phyloP scores from a whole-genome alignment of 2,329 filamentous ascomycete species.

The Pyricularia pennisetigena region DNA sequence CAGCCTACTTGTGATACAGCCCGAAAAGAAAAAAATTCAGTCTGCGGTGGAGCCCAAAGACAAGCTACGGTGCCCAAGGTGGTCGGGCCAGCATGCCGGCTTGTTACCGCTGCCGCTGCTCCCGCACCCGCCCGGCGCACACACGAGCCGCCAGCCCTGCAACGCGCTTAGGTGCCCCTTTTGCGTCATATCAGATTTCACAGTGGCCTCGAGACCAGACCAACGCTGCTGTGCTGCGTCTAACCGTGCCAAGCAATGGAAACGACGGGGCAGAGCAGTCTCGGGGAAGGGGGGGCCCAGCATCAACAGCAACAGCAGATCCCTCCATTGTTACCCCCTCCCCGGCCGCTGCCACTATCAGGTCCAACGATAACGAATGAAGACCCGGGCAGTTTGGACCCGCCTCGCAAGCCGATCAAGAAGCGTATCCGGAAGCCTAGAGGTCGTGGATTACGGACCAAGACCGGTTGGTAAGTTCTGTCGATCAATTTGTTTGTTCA shows the following conservation, averaged over 20 bases:
- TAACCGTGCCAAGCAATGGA: background rate
- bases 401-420: background rate
- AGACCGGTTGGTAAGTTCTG: slow-evolving; percentile 26
- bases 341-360: background rate
- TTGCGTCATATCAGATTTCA: background rate
- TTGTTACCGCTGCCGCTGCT: background rate
- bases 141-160: background rate
- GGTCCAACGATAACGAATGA: background rate
- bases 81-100: background rate
- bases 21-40: background rate
- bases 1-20: background rate
- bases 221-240: background rate
- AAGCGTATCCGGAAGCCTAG: slow-evolving; percentile 21
- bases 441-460: slow-evolving; percentile 30
- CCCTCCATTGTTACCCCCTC: background rate
- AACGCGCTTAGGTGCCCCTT: background rate
- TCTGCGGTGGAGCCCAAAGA: background rate
- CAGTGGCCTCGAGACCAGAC: background rate
- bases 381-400: background rate
- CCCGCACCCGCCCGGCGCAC: background rate
- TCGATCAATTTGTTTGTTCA: background rate
- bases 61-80: background rate
- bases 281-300: background rate
- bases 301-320: background rate
- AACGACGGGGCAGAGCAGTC: background rate